These are phyloP conservation scores for Oryza punctata DNA, from an alignment of 176 grass and related monocot genomes.

Conservation along the genomic window DNA sequence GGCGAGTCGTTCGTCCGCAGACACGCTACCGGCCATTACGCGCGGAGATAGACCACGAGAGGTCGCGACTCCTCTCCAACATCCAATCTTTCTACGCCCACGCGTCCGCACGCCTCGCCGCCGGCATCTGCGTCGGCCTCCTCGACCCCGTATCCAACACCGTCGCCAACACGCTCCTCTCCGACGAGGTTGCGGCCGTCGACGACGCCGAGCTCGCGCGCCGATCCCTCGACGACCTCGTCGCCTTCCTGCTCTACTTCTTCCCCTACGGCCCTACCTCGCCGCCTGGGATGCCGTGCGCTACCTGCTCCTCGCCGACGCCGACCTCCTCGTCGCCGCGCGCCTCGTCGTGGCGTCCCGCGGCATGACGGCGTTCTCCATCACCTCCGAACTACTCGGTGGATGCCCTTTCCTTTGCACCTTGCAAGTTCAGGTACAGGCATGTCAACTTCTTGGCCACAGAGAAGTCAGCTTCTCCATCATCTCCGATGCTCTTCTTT, in stretches of 20 bases:
- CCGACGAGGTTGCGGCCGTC: background rate
- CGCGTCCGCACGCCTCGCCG: background rate
- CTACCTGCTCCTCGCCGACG: background rate
- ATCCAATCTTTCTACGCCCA: too few relatives aligned
- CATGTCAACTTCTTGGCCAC: constrained; percentile 25
- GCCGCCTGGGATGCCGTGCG: constrained; percentile 3
- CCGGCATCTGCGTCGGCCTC: constrained; percentile 13
- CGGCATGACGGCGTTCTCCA: background rate
- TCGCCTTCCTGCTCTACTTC: constrained; percentile 2
- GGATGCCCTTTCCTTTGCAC: too few relatives aligned
- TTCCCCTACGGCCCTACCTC: background rate
- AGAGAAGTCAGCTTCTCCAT: background rate
- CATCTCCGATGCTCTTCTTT: background rate
- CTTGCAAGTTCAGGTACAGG: background rate
- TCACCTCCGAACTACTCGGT: too few relatives aligned
- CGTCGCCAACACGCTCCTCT: background rate
- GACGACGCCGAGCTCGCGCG: background rate
- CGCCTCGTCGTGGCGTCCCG: background rate
- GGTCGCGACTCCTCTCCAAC: too few relatives aligned
- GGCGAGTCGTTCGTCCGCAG: too few relatives aligned
- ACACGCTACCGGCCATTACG: too few relatives aligned
- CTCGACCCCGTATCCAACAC: constrained; percentile 26
- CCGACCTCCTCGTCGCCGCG: background rate
- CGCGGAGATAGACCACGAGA: too few relatives aligned
- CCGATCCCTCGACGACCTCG: background rate